A percentile compares a stretch with the other conserved stretches of the same genome.
Evolutionary conservation across 139 green algal genomes (phyloP).

Genomic region (Pleodorina starrii): DNA sequence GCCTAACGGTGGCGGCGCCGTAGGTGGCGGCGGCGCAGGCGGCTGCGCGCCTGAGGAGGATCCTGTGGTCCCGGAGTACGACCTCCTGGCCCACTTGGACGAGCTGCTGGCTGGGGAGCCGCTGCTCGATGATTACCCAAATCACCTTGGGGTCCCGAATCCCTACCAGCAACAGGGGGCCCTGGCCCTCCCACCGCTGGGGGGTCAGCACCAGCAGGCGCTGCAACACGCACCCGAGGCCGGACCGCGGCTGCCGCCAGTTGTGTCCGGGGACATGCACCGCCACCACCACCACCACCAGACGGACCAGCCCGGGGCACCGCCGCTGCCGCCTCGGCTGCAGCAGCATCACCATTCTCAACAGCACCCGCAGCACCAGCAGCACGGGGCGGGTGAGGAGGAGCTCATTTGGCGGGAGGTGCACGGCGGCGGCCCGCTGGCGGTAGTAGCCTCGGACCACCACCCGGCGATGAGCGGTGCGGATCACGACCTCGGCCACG

Average conservation of each 20-base stretch:
- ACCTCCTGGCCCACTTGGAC: constrained; percentile 21
- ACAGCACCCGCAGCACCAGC: background rate
- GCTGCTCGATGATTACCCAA: background rate
- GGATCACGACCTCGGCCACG: too few species aligned
- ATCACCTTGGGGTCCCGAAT: background rate
- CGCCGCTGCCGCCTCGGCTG: background rate
- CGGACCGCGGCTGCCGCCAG: background rate
- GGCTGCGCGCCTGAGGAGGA: background rate
- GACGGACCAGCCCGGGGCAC: background rate
- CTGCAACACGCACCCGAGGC: background rate
- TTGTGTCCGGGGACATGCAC: background rate
- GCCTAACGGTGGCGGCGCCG: background rate
- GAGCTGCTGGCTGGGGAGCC: background rate
- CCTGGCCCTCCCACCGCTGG: background rate
- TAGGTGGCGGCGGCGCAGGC: background rate
- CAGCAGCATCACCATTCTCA: background rate
- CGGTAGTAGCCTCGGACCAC: too few species aligned
- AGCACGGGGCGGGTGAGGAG: background rate
- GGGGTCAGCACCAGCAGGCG: too few species aligned
- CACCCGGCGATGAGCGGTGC: too few species aligned
- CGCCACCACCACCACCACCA: background rate
- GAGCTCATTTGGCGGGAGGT: background rate
- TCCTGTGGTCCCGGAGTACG: background rate
- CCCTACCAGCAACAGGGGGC: background rate
- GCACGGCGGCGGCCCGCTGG: background rate